phyloP scores from a whole-genome alignment of 75 land plant genomes.

The Picea sitchensis region DNA sequence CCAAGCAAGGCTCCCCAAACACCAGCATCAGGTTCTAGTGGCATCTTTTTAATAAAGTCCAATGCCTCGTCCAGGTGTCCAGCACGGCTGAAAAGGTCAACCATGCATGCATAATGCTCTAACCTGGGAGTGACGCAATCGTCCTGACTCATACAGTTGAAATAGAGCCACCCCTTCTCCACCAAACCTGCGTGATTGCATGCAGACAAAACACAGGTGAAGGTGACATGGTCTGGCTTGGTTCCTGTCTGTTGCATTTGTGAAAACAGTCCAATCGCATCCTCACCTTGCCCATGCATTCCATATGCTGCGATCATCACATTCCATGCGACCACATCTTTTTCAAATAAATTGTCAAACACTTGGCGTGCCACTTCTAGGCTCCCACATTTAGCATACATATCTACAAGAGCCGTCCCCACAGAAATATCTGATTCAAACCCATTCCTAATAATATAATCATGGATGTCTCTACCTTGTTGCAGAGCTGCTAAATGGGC shows the following conservation, averaged over 20 bases:
- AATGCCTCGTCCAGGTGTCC: constrained; percentile 55
- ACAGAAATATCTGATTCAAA: constrained; percentile 31
- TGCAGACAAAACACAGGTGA: constrained; percentile 19
- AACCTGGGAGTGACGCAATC: constrained; percentile 30
- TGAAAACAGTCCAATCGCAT: neutral
- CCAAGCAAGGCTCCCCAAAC: constrained; percentile 69
- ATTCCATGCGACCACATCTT: constrained; percentile 63
- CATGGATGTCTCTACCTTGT: constrained; percentile 52
- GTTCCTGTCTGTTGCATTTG: neutral
- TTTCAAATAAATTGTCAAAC: constrained; percentile 35
- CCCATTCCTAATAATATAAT: constrained; percentile 34
- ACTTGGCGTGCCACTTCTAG: constrained; percentile 38
- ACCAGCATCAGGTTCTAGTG: constrained; percentile 40
- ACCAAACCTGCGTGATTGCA: neutral
- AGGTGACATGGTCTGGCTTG: constrained; percentile 49
- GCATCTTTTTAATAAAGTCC: constrained; percentile 43
- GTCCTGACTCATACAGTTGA: constrained; percentile 33
- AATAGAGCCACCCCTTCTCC: constrained; percentile 36
- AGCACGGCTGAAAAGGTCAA: constrained; percentile 70
- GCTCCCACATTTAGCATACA: constrained; percentile 76
- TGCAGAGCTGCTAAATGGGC: constrained; percentile 37
- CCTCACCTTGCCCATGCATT: constrained; percentile 29
- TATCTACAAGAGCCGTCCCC: constrained; percentile 49
- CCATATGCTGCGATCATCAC: constrained; percentile 51
- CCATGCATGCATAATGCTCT: constrained; percentile 68